A percentile compares a stretch with the other conserved stretches of the same genome.
These are phyloP conservation scores for Claviceps sp. DNA, from an alignment of 2,329 filamentous ascomycete species.

Conservation along the genomic window DNA sequence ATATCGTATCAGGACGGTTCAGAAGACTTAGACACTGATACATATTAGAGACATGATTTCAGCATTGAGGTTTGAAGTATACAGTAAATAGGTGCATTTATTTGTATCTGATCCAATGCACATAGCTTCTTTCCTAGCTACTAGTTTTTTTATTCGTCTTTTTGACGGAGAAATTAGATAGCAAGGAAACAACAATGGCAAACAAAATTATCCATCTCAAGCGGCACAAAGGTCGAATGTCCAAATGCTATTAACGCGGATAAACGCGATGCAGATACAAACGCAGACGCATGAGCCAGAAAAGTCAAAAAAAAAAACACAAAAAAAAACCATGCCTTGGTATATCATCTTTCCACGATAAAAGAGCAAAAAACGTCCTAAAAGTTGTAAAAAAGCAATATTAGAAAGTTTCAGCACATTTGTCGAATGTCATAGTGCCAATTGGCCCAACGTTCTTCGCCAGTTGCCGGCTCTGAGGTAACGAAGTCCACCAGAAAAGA, in stretches of 20 bases:
- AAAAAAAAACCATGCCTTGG: neutral
- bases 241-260: neutral
- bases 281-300: neutral
- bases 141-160: neutral
- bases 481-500: too few relatives aligned
- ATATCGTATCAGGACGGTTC: too few relatives aligned
- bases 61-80: too few relatives aligned
- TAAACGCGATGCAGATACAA: neutral
- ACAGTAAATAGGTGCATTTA: neutral
- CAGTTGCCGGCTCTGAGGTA: neutral
- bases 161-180: too few relatives aligned
- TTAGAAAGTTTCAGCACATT: neutral
- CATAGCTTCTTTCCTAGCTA: conserved; percentile 3
- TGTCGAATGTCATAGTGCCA: neutral
- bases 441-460: too few relatives aligned
- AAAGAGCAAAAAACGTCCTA: neutral
- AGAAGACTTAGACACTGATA: too few relatives aligned
- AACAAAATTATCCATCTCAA: neutral
- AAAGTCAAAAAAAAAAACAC: neutral
- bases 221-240: neutral
- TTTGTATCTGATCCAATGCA: neutral
- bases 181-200: neutral
- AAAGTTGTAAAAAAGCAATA: neutral
- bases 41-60: too few relatives aligned
- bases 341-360: neutral